Evolutionary conservation across 1,284 basidiomycete species (phyloP).

Genomic region (Trichosporon ovoides): DNA sequence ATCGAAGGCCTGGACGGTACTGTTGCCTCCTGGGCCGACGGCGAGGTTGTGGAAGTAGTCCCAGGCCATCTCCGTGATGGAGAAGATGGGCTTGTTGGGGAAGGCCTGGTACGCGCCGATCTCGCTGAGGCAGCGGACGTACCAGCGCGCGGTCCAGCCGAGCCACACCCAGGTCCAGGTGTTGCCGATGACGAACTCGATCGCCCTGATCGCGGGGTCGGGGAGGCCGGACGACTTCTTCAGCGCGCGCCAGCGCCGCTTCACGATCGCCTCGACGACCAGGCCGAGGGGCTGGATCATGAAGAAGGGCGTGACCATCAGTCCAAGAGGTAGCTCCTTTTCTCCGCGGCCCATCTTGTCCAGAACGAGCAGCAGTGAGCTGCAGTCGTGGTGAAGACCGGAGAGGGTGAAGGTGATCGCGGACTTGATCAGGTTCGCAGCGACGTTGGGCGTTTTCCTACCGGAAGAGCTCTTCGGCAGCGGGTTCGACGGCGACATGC

Average conservation of each 20-base stretch:
- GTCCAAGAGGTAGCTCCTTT: neutral
- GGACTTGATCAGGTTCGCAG: conserved; percentile 38
- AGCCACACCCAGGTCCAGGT: conserved; percentile 42
- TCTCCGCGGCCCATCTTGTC: conserved; percentile 18
- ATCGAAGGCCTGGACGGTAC: neutral
- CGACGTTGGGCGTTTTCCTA: conserved; percentile 7
- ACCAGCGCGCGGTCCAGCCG: conserved; percentile 38
- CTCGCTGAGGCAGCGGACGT: conserved; percentile 19
- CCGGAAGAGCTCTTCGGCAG: neutral
- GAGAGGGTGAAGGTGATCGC: conserved; percentile 38
- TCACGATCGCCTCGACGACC: conserved; percentile 32
- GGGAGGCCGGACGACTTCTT: neutral
- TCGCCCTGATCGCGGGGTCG: conserved; percentile 19
- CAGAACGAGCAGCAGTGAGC: conserved; percentile 23
- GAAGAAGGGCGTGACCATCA: conserved; percentile 37
- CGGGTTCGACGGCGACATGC: neutral
- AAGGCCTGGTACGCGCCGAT: neutral
- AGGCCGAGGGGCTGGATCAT: conserved; percentile 37
- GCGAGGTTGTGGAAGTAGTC: conserved; percentile 1
- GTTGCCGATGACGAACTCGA: conserved; percentile 36
- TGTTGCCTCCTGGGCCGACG: neutral
- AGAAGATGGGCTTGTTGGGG: neutral
- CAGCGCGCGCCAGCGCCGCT: conserved; percentile 26
- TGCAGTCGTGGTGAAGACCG: conserved; percentile 37
- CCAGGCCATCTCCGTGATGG: neutral